Conservation (phyloP, 352 stramenopile species). For the Phytophthora lateralis region DNA sequence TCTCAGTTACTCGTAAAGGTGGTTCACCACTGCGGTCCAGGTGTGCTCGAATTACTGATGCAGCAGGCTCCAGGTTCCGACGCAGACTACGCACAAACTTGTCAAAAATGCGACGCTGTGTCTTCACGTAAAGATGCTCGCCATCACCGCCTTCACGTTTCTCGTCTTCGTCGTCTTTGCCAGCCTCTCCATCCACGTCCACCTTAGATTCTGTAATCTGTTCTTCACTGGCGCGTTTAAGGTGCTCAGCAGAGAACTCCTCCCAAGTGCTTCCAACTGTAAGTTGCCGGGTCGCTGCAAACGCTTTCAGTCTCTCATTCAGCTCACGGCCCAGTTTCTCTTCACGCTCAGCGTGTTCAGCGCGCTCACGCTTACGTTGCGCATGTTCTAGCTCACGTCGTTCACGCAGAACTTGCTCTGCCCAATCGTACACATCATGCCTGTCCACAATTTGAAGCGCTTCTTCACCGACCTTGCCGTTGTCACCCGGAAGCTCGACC, state of each 20-base stretch:
- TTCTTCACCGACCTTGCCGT: slow-evolving; percentile 30
- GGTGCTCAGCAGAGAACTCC: slow-evolving; percentile 25
- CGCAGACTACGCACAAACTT: slow-evolving; percentile 52
- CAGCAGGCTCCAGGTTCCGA: slow-evolving; percentile 32
- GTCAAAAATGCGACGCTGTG: slow-evolving; percentile 59
- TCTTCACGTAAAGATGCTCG: slow-evolving; percentile 45
- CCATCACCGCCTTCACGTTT: slow-evolving; percentile 12
- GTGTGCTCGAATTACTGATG: slow-evolving; percentile 29
- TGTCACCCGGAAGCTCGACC: slow-evolving; percentile 23
- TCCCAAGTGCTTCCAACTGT: slow-evolving; percentile 37
- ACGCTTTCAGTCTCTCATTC: slow-evolving; percentile 34
- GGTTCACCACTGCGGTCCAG: slow-evolving; percentile 39
- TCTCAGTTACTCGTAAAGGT: slow-evolving; percentile 35
- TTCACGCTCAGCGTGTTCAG: slow-evolving; percentile 43
- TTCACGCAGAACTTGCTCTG: slow-evolving; percentile 51
- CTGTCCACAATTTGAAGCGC: slow-evolving; percentile 44
- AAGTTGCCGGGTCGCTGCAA: slow-evolving; percentile 19
- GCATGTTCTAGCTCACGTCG: slow-evolving; percentile 55
- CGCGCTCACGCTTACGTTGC: slow-evolving; percentile 53
- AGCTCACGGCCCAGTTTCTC: slow-evolving; percentile 41
- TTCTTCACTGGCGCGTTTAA: slow-evolving; percentile 16
- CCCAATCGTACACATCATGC: slow-evolving; percentile 71
- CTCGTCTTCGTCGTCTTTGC: slow-evolving; percentile 9
- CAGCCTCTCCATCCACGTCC: slow-evolving; percentile 14
- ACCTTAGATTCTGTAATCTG: slow-evolving; percentile 15